Evolutionary conservation across 495 filamentous ascomycete species (phyloP).

Genomic region (Aspergillus affinis): DNA sequence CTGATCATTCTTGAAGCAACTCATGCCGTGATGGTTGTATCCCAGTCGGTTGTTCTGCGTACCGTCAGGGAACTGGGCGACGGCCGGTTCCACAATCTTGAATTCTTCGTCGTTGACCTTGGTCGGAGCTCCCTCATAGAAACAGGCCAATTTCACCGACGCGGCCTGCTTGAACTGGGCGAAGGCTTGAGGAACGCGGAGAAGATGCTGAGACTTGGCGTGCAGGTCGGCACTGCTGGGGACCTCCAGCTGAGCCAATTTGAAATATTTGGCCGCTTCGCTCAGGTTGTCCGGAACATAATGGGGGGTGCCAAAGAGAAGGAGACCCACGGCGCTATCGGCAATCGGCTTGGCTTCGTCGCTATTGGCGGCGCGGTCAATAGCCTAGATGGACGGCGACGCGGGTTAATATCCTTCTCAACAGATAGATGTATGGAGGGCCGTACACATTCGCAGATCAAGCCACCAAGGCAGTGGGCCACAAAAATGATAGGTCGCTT

Average conservation of each 20-base stretch:
- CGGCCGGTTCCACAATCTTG: constrained; percentile 10
- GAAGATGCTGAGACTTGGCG: background rate
- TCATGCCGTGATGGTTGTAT: constrained; percentile 3
- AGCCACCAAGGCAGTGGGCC: constrained; percentile 8
- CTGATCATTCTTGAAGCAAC: background rate
- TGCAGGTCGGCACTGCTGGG: constrained; percentile 1
- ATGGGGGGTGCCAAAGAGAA: constrained; percentile 3
- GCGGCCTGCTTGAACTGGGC: background rate
- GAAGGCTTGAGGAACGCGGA: constrained; percentile 3
- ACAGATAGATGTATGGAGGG: too few species aligned
- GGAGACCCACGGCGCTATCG: background rate
- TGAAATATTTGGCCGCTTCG: constrained; percentile 6
- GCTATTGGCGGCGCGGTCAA: constrained; percentile 2
- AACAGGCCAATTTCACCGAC: constrained; percentile 2
- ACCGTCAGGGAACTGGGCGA: constrained; percentile 2
- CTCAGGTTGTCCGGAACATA: background rate
- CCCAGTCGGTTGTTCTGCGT: background rate
- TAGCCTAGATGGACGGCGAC: background rate
- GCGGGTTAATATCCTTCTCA: too few species aligned
- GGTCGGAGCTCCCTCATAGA: constrained; percentile 6
- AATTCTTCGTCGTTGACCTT: constrained; percentile 1
- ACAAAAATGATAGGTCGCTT: constrained; percentile 9
- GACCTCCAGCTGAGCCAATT: background rate
- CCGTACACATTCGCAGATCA: constrained; percentile 7
- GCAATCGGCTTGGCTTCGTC: background rate